Conservation (phyloP, 108 stramenopile species). For the Conticribra guillardii region DNA sequence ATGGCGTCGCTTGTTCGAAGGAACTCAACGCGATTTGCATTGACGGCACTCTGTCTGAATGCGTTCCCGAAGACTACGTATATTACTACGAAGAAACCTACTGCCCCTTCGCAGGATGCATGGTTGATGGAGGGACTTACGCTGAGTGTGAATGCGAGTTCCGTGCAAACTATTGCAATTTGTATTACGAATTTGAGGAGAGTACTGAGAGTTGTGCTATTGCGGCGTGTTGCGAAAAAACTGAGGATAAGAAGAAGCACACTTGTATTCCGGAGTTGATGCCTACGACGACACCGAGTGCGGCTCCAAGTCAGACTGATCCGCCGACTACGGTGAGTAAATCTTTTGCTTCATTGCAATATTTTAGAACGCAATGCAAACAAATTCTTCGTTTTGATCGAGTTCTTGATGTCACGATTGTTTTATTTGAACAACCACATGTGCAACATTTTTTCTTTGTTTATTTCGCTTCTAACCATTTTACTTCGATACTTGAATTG, state of each 20-base stretch:
- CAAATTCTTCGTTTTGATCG: not conserved
- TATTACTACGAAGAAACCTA: constrained; percentile 39
- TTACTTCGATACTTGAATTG: too few species aligned
- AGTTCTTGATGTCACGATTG: too few species aligned
- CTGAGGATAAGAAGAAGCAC: constrained; percentile 11
- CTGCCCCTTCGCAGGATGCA: constrained; percentile 43
- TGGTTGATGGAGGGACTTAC: constrained; percentile 16
- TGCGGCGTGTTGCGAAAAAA: constrained; percentile 31
- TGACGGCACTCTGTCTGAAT: constrained; percentile 16
- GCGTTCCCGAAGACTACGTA: constrained; percentile 19
- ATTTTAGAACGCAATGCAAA: not conserved
- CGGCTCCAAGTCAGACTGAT: not conserved
- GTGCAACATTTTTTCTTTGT: too few species aligned
- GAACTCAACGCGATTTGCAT: constrained; percentile 31
- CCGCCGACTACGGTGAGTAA: constrained; percentile 12
- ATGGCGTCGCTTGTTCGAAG: constrained; percentile 21
- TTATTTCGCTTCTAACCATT: too few species aligned
- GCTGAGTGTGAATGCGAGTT: constrained; percentile 34
- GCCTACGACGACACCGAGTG: constrained; percentile 24
- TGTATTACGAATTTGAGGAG: constrained; percentile 39
- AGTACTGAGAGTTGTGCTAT: constrained; percentile 27
- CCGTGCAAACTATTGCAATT: constrained; percentile 27
- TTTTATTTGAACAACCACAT: too few species aligned
- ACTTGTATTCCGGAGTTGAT: constrained; percentile 35
- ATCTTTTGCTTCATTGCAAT: not conserved